Conservation (phyloP, 2,329 filamentous ascomycete species). For the Septoria petroselini region DNA sequence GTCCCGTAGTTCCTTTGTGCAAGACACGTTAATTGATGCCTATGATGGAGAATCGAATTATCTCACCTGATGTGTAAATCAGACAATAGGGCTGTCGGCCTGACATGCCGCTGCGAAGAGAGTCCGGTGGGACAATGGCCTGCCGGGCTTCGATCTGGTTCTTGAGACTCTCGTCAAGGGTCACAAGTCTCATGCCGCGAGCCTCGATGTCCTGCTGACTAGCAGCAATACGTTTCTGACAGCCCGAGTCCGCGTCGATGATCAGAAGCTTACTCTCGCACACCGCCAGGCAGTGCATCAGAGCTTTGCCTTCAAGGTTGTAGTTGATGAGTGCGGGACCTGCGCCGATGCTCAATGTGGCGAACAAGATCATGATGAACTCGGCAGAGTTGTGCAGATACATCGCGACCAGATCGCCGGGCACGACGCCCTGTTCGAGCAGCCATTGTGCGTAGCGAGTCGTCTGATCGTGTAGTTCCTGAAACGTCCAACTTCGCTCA, state of each 20-base stretch:
- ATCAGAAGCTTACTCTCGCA: conserved; percentile 42
- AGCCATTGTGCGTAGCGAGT: conserved; percentile 64
- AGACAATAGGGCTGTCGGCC: conserved; percentile 60
- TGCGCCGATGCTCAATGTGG: conserved; percentile 33
- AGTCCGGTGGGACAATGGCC: conserved; percentile 29
- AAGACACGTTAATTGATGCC: too few species aligned
- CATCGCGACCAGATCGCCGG: conserved; percentile 36
- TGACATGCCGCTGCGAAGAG: conserved; percentile 29
- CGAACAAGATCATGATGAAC: conserved; percentile 34
- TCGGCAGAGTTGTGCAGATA: conserved; percentile 35
- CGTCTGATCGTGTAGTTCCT: conserved; percentile 52
- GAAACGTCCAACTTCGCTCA: conserved; percentile 54
- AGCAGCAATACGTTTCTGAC: conserved; percentile 56
- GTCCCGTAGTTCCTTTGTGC: conserved; percentile 61
- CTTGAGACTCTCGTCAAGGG: conserved; percentile 51
- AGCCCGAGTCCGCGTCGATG: conserved; percentile 48
- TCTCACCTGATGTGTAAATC: conserved; percentile 62
- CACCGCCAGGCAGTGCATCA: conserved; percentile 40
- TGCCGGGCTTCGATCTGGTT: conserved; percentile 40
- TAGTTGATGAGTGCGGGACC: conserved; percentile 39
- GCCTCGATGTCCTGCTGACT: conserved; percentile 47
- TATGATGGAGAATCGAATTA: too few species aligned
- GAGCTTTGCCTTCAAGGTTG: conserved; percentile 36
- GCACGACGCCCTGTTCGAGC: conserved; percentile 38
- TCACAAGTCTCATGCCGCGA: conserved; percentile 56